These are phyloP conservation scores for Physocladia obscura DNA, from an alignment of 192 early-diverging fungal species.

Conservation along the genomic window DNA sequence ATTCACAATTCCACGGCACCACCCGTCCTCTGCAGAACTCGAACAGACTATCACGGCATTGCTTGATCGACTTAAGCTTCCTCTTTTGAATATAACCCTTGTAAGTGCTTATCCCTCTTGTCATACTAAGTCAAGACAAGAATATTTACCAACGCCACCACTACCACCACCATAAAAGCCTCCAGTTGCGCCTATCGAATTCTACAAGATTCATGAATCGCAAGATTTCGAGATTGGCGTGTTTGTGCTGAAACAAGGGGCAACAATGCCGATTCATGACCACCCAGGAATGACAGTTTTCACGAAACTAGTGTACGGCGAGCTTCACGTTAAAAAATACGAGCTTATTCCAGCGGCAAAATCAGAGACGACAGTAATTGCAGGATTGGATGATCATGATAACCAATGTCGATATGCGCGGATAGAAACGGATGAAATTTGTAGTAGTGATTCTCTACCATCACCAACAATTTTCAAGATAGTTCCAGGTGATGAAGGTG, in stretches of 20 bases:
- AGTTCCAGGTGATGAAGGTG: constrained; percentile 19
- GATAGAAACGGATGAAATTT: constrained; percentile 11
- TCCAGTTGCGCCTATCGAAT: constrained; percentile 9
- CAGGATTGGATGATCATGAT: neutral
- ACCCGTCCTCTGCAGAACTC: neutral
- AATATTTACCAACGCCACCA: neutral
- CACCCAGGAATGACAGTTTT: constrained; percentile 51
- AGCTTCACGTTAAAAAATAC: constrained; percentile 41
- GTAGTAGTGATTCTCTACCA: neutral
- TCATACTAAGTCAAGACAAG: neutral
- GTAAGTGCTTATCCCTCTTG: neutral
- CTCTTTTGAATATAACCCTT: neutral
- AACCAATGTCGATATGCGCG: neutral
- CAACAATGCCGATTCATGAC: constrained; percentile 46
- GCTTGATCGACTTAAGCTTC: neutral
- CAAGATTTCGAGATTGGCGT: constrained; percentile 40
- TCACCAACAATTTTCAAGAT: constrained; percentile 23
- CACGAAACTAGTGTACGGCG: constrained; percentile 43
- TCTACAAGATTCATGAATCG: constrained; percentile 20
- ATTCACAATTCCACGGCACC: no score
- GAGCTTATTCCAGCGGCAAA: constrained; percentile 6
- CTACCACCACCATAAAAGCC: neutral
- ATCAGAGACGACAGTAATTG: neutral
- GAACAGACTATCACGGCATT: neutral
- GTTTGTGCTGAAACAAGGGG: constrained; percentile 39